Evolutionary conservation across 345 rosid species (phyloP), one percentile per base, ranked within the genome.

Genomic region (Heritiera fomes): DNA sequence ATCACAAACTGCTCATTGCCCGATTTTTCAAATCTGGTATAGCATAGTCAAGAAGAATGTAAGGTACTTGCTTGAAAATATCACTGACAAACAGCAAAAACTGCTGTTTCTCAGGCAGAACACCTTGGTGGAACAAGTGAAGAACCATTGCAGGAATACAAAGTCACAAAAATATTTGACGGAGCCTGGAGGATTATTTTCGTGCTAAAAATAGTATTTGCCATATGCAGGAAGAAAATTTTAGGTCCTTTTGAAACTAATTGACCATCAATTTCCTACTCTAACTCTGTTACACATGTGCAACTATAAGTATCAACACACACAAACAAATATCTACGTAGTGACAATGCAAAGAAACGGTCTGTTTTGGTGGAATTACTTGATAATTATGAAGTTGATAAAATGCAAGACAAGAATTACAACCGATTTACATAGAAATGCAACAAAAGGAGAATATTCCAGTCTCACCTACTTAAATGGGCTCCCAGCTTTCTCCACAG

Each of bases 1-100:
- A 90, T 88, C 81, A 82, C 90, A 80, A 92, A 92, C 82, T 87
- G 94, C 59, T 89, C 88, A 49, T 92, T 89, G 50, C 91, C 92
- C 58, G 90, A 92, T 81, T 88, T 89, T 58, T 86, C 85, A 59
- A 78, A 88, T 77, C 96, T 90, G 89, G 41, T 7, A 75, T 17
- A 45, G 61, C 47, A 79, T 64, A 68, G 58, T 49, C 61, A 78
- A 53, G 76, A 34, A 79, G 62, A 76, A 73, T 40, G 34, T 80
- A 75, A 82, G 68, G 61, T 70, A 64, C 76, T 55, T 55, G 43
- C 69, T 60, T 50, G 34, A 20, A 55, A 53, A 30, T 7, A 18
- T 62, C 13, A 58, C 23, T 77, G 34, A 71, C 18, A 63, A 75
- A 52, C 67, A 40, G 18, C 6, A 76, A 47, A 52, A 28, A 62